Percentiles rank a stretch among this genome's conserved stretches.
Conservation (phyloP, 2,329 filamentous ascomycete species). For the Fusarium torulosum region DNA sequence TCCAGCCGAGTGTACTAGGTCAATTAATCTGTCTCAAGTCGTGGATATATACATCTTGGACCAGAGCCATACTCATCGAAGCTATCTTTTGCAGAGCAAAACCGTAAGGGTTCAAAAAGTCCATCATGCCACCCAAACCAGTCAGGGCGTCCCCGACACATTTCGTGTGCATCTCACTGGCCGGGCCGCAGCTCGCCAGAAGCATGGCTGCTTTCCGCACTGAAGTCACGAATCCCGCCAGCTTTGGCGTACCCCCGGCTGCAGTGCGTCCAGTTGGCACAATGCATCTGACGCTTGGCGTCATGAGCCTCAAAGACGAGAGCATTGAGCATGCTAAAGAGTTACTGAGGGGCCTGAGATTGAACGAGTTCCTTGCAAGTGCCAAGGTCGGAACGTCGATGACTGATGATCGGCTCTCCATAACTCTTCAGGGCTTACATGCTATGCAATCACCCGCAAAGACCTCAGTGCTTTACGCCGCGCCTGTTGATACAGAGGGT, state of each 20-base stretch:
- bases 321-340: conserved; percentile 59
- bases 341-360: conserved; percentile 55
- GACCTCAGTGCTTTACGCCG: conserved; percentile 74
- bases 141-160: conserved; percentile 70
- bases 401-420: conserved; percentile 46
- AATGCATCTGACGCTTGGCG: conserved; percentile 86
- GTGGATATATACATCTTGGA: neutral
- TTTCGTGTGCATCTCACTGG: conserved; percentile 81
- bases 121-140: conserved; percentile 51
- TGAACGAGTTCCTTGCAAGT: conserved; percentile 56
- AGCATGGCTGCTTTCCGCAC: conserved; percentile 72
- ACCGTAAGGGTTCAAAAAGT: neutral
- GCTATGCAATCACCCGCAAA: conserved; percentile 71
- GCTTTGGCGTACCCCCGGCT: conserved; percentile 68
- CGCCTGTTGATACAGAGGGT: conserved; percentile 66
- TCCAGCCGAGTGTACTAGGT: neutral
- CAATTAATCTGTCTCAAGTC: neutral
- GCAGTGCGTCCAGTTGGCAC: conserved; percentile 83
- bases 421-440: conserved; percentile 67
- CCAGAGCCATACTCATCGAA: neutral
- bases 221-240: conserved; percentile 63
- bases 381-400: conserved; percentile 33
- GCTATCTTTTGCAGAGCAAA: neutral
- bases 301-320: conserved; percentile 77
- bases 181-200: conserved; percentile 73